These are phyloP conservation scores for Cenococcum geophilum DNA, from an alignment of 495 filamentous ascomycete species.

Conservation along the genomic window DNA sequence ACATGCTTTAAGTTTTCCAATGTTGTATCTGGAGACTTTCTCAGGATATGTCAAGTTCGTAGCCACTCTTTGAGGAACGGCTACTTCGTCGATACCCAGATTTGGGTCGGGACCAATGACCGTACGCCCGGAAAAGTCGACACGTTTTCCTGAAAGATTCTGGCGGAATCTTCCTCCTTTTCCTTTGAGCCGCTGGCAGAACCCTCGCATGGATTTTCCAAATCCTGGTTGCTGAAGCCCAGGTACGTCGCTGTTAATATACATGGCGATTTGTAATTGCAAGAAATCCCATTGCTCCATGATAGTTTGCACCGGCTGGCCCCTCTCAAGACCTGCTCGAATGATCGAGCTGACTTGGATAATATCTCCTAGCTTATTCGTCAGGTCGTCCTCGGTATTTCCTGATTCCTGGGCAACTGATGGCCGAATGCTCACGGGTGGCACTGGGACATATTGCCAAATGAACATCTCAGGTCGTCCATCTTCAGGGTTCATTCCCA, in stretches of 20 bases:
- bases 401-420: conserved; percentile 86
- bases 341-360: conserved; percentile 80
- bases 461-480: conserved; percentile 94
- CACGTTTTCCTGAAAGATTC: conserved; percentile 94
- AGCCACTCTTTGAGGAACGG: conserved; percentile 80
- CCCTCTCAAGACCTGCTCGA: conserved; percentile 69
- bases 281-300: conserved; percentile 99
- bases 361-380: conserved; percentile 89
- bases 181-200: conserved; percentile 91
- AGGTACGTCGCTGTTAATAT: conserved; percentile 95
- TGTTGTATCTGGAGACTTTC: conserved; percentile 72
- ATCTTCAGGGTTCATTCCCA: conserved; percentile 79
- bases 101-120: conserved; percentile 98
- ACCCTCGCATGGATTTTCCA: conserved; percentile 78
- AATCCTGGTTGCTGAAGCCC: conserved; percentile 70
- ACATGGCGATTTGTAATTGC: conserved; percentile 89
- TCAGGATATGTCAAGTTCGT: conserved; percentile 95
- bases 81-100: conserved; percentile 86
- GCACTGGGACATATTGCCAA: conserved; percentile 92
- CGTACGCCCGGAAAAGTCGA: conserved; percentile 94
- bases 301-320: conserved; percentile 74
- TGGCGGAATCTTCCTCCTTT: conserved; percentile 97
- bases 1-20: conserved; percentile 66
- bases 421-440: conserved; percentile 86
- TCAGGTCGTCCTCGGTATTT: conserved; percentile 93